Evolutionary conservation across 495 filamentous ascomycete genomes (phyloP).

Genomic region (Xylaria nigripes): DNA sequence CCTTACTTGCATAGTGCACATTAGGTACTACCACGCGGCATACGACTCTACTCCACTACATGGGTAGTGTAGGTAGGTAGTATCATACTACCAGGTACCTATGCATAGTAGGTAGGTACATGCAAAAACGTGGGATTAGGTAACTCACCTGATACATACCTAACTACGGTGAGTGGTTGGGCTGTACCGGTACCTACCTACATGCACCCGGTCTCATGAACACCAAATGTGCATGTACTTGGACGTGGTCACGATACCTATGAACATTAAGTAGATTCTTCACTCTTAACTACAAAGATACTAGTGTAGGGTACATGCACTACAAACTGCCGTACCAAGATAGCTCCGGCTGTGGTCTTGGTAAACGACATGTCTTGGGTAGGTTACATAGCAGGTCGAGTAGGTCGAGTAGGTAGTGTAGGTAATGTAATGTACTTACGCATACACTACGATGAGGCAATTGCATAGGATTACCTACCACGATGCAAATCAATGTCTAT

Average conservation of each 20-base stretch:
- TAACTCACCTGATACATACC: neutral
- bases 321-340: neutral
- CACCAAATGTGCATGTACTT: neutral
- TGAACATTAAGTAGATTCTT: neutral
- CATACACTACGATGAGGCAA: too few relatives aligned
- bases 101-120: neutral
- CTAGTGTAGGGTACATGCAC: neutral
- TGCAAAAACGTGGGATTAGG: neutral
- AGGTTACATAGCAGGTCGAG: too few relatives aligned
- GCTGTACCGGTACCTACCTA: too few relatives aligned
- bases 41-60: too few relatives aligned
- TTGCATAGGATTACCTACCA: too few relatives aligned
- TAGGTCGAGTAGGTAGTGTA: too few relatives aligned
- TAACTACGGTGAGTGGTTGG: neutral
- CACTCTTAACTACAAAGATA: neutral
- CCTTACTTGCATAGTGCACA: neutral
- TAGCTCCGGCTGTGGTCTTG: neutral
- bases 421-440: too few relatives aligned
- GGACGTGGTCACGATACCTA: too few relatives aligned
- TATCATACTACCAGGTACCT: neutral
- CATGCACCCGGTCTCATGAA: neutral
- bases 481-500: too few relatives aligned
- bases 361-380: neutral
- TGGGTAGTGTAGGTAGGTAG: too few relatives aligned
- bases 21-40: neutral